Evolutionary conservation across 1,284 basidiomycete species (phyloP).

Genomic region (Sanghuangporus baumii): DNA sequence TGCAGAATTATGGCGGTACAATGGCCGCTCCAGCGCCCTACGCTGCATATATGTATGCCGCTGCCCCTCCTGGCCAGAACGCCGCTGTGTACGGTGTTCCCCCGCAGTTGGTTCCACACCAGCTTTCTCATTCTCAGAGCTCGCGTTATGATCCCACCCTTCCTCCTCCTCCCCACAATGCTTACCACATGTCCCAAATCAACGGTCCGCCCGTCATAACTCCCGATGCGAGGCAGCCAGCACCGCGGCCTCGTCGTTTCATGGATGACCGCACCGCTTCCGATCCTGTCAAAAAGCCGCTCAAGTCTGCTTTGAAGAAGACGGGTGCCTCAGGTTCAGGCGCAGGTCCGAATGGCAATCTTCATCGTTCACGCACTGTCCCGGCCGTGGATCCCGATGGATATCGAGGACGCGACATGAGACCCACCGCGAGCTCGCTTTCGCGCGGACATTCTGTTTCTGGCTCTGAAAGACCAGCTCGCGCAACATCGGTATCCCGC

Average conservation of each 20-base stretch:
- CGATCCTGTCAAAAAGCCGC: conserved; percentile 25
- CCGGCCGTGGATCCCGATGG: conserved; percentile 3
- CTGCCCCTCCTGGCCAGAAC: background rate
- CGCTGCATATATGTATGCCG: conserved; percentile 13
- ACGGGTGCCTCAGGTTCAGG: conserved; percentile 9
- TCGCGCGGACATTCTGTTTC: conserved; percentile 31
- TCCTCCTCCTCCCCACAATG: conserved; percentile 3
- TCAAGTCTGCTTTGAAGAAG: conserved; percentile 61
- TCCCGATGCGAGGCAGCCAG: background rate
- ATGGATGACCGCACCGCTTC: conserved; percentile 13
- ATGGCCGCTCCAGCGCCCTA: background rate
- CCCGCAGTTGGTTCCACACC: conserved; percentile 5
- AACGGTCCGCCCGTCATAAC: conserved; percentile 3
- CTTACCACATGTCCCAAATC: background rate
- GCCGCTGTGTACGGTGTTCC: background rate
- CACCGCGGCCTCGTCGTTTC: conserved; percentile 14
- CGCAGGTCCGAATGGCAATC: background rate
- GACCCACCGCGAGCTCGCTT: conserved; percentile 5
- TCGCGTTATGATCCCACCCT: conserved; percentile 11
- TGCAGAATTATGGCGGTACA: conserved; percentile 6
- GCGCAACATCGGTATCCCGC: conserved; percentile 23
- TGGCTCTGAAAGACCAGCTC: conserved; percentile 25
- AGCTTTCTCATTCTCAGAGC: conserved; percentile 12
- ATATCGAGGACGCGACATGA: conserved; percentile 9
- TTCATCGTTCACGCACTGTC: conserved; percentile 12